Percentiles rank a stretch among this genome's conserved stretches.
Conservation (phyloP, 2,329 filamentous ascomycete species). For the Penicillium aurantiogriseum region DNA sequence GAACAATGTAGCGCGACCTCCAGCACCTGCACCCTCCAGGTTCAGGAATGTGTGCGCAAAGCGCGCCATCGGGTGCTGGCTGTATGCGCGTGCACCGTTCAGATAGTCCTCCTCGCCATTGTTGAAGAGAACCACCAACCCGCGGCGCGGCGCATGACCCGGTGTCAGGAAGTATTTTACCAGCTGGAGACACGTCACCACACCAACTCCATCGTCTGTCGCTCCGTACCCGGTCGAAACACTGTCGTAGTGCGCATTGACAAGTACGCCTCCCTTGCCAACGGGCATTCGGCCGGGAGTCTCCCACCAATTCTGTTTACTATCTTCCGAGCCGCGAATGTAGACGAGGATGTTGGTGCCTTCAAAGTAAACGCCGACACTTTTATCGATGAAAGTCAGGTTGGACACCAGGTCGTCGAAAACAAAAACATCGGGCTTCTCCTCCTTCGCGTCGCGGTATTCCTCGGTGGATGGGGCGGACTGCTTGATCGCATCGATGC, state of each 20-base stretch:
- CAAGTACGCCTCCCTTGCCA: constrained; percentile 73
- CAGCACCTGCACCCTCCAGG: constrained; percentile 89
- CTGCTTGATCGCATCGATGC: constrained; percentile 68
- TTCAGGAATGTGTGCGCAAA: constrained; percentile 89
- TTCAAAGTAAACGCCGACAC: constrained; percentile 74
- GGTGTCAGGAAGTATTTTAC: constrained; percentile 78
- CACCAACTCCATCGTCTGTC: constrained; percentile 89
- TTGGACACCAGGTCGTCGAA: constrained; percentile 81
- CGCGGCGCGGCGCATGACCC: constrained; percentile 70
- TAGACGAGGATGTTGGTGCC: constrained; percentile 91
- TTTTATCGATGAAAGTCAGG: constrained; percentile 63
- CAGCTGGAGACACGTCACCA: constrained; percentile 80
- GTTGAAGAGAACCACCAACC: constrained; percentile 83
- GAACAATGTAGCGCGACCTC: constrained; percentile 83
- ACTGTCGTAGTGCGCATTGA: constrained; percentile 94
- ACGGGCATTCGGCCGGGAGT: constrained; percentile 49
- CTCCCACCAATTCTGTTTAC: constrained; percentile 72
- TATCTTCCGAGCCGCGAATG: constrained; percentile 76
- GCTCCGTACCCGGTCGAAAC: constrained; percentile 90
- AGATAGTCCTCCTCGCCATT: constrained; percentile 94
- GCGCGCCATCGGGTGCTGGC: constrained; percentile 74
- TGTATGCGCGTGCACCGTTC: constrained; percentile 81
- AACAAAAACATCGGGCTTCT: constrained; percentile 52
- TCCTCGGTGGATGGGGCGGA: constrained; percentile 49
- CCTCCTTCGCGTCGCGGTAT: constrained; percentile 18